Conservation (phyloP, 1,284 basidiomycete species). For the Ganoderma multipileum region DNA sequence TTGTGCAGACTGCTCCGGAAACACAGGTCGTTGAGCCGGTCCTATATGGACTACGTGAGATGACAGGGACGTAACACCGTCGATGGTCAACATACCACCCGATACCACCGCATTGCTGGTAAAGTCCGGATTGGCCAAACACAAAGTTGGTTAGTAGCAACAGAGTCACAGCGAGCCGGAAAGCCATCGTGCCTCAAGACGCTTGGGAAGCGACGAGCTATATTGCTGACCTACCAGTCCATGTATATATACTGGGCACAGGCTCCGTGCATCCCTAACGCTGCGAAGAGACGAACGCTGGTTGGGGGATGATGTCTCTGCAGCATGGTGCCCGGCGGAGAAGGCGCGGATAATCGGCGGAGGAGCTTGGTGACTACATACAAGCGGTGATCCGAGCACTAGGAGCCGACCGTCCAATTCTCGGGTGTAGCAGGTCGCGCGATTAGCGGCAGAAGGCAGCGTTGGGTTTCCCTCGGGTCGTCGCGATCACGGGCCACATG, state of each 20-base stretch:
- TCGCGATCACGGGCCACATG: slow-evolving; percentile 18
- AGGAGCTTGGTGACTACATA: slow-evolving; percentile 11
- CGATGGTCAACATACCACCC: slow-evolving; percentile 47
- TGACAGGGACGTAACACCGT: background rate
- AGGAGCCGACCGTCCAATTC: slow-evolving; percentile 26
- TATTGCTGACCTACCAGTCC: no score
- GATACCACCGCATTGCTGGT: slow-evolving; percentile 56
- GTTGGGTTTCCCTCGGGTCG: slow-evolving; percentile 7
- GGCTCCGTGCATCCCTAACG: background rate
- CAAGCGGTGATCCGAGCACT: slow-evolving; percentile 9
- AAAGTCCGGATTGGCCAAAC: slow-evolving; percentile 41
- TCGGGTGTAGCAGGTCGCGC: slow-evolving; percentile 19
- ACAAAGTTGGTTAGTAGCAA: slow-evolving; percentile 27
- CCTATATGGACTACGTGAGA: slow-evolving; percentile 37
- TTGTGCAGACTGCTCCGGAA: slow-evolving; percentile 47
- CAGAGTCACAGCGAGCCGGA: slow-evolving; percentile 21
- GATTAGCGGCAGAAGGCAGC: slow-evolving; percentile 8
- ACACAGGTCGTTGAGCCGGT: slow-evolving; percentile 53
- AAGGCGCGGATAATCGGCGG: slow-evolving; percentile 39
- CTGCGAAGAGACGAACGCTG: background rate
- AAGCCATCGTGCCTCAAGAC: slow-evolving; percentile 26
- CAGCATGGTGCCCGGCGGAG: slow-evolving; percentile 23
- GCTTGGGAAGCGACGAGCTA: background rate
- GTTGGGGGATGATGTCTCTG: slow-evolving; percentile 11
- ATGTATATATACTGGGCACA: slow-evolving; percentile 19